These are phyloP conservation scores for Ceriops tagal DNA, from an alignment of 345 rosid genomes.

Conservation along the genomic window DNA sequence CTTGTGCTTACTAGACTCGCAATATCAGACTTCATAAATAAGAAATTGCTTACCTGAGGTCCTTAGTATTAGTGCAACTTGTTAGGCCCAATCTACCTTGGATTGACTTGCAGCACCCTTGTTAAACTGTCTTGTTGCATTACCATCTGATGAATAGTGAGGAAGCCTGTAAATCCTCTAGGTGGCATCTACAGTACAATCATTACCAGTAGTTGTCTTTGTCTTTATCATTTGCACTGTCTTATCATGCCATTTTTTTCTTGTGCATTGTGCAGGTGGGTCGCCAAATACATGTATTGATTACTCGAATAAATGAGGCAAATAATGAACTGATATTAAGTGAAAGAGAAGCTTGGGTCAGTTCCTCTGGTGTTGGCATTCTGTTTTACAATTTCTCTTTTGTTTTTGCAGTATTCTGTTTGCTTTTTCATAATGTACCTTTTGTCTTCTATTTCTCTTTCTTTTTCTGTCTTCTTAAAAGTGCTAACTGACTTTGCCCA, in stretches of 20 bases:
- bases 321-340: constrained; percentile 78
- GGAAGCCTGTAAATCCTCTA: neutral
- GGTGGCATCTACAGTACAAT: neutral
- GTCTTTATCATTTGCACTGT: neutral
- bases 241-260: neutral
- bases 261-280: constrained; percentile 56
- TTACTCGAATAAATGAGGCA: constrained; percentile 58
- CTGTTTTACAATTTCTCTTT: neutral
- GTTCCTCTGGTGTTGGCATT: constrained; percentile 14
- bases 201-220: neutral
- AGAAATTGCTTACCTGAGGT: neutral
- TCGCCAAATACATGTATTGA: constrained; percentile 46
- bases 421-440: neutral
- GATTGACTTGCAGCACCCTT: neutral
- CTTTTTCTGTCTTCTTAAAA: neutral
- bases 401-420: neutral
- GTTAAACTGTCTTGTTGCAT: neutral
- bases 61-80: neutral
- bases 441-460: neutral
- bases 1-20: constrained; percentile 8
- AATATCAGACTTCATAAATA: neutral
- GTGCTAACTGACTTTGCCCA: constrained; percentile 11
- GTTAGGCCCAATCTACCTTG: neutral
- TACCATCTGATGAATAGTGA: neutral
- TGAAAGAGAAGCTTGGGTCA: constrained; percentile 81